phyloP scores from a whole-genome alignment of 352 stramenopile genomes.

The Pythium chondricola region DNA sequence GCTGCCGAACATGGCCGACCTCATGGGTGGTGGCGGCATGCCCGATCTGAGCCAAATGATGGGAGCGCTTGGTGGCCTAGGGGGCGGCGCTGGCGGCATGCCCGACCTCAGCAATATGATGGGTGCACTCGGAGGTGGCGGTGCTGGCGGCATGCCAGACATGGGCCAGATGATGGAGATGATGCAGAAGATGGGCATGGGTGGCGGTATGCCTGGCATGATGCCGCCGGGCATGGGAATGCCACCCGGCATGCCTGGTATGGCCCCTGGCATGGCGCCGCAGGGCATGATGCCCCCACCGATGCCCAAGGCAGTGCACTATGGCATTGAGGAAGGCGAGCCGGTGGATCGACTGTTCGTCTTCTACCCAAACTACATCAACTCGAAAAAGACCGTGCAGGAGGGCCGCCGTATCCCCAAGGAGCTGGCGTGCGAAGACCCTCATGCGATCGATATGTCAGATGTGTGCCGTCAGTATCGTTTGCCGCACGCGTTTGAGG shows the following conservation, averaged over 20 bases:
- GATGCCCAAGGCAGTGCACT: constrained; percentile 63
- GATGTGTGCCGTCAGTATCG: constrained; percentile 80
- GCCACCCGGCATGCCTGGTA: constrained; percentile 26
- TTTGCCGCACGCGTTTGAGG: constrained; percentile 75
- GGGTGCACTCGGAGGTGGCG: constrained; percentile 13
- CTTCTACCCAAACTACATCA: constrained; percentile 87
- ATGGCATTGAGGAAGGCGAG: constrained; percentile 50
- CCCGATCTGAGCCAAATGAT: constrained; percentile 54
- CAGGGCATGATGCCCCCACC: constrained; percentile 40
- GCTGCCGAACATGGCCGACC: constrained; percentile 38
- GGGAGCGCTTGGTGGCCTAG: constrained; percentile 30
- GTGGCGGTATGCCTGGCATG: constrained; percentile 24
- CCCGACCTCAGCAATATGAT: constrained; percentile 53
- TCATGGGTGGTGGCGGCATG: constrained; percentile 51
- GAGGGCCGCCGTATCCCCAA: constrained; percentile 71
- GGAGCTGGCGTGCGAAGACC: constrained; percentile 54
- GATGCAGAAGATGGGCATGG: constrained; percentile 49
- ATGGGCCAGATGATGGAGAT: constrained; percentile 45
- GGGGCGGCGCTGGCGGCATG: constrained; percentile 30
- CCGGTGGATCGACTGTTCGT: constrained; percentile 56
- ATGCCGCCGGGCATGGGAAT: neutral
- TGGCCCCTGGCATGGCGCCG: constrained; percentile 39
- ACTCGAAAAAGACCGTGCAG: constrained; percentile 76
- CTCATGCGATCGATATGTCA: constrained; percentile 75
- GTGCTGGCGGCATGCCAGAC: constrained; percentile 22